These are phyloP conservation scores for Ascochyta clinopodiicola DNA, from an alignment of 2,329 filamentous ascomycete genomes.

Conservation along the genomic window DNA sequence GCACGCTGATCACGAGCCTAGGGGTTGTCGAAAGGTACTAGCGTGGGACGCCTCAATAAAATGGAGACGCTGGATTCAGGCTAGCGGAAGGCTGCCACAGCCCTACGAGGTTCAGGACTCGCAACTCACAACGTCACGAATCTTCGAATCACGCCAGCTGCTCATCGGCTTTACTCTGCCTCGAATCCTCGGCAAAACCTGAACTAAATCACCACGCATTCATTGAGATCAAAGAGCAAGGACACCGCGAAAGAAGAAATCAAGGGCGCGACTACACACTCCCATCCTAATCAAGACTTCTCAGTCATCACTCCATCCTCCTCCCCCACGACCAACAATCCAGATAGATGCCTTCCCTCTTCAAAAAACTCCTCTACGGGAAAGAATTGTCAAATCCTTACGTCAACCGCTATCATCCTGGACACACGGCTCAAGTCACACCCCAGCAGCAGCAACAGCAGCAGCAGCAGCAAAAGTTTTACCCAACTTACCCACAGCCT, in stretches of 20 bases:
- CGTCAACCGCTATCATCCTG: neutral
- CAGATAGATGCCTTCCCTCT: constrained; percentile 11
- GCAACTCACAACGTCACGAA: neutral
- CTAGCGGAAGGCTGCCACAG: constrained; percentile 8
- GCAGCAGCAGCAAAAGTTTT: neutral
- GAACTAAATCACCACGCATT: too few relatives aligned
- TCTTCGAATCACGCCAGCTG: neutral
- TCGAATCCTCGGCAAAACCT: neutral
- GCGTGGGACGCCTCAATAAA: constrained; percentile 15
- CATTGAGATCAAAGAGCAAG: too few relatives aligned
- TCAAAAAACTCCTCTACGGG: constrained; percentile 8
- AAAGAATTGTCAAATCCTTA: constrained; percentile 13
- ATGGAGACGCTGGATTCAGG: neutral
- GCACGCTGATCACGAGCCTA: neutral
- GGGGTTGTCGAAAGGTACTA: neutral
- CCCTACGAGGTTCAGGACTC: neutral
- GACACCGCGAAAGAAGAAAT: too few relatives aligned
- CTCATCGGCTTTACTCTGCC: neutral
- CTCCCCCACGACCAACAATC: neutral
- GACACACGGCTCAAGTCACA: constrained; percentile 1
- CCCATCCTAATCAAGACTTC: too few relatives aligned
- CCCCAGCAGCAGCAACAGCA: too few relatives aligned
- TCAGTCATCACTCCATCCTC: too few relatives aligned
- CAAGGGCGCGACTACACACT: too few relatives aligned
- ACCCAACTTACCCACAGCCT: neutral